Conservation (phyloP, 176 grass and related monocot genomes). For the Tillandsia fasciculata region DNA sequence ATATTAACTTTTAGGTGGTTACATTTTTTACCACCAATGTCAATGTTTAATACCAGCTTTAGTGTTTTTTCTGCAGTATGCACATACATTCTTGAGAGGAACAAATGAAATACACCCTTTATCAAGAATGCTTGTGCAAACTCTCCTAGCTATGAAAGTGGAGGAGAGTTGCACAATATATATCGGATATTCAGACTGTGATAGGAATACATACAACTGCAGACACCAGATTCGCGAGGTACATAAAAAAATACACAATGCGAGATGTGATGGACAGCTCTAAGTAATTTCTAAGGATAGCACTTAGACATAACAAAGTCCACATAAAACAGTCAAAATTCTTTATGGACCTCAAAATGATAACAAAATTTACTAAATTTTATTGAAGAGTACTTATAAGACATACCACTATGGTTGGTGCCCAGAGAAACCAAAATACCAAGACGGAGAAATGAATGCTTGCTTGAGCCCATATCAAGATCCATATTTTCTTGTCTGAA, state of each 20-base stretch:
- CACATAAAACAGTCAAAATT: background rate
- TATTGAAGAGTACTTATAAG: conserved; percentile 1
- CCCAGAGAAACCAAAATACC: conserved; percentile 85
- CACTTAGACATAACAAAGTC: background rate
- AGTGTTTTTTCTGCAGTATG: no score
- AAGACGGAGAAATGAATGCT: conserved; percentile 71
- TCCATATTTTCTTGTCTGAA: conserved; percentile 87
- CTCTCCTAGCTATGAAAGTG: no score
- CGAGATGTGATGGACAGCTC: background rate
- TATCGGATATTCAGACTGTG: background rate
- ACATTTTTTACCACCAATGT: no score
- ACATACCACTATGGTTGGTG: conserved; percentile 83
- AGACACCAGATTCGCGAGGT: background rate
- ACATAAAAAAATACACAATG: background rate
- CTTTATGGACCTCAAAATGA: background rate
- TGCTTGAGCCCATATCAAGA: conserved; percentile 73
- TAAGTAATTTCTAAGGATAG: background rate
- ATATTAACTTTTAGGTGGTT: no score
- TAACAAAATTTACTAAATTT: background rate
- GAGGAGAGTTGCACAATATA: no score
- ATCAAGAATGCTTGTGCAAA: no score
- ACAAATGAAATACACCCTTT: no score
- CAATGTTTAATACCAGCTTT: no score
- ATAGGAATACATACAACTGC: background rate
- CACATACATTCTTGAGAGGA: no score